A percentile compares a stretch with the other conserved stretches of the same genome.
These are phyloP conservation scores for Phytophthora fragariaefolia DNA, from an alignment of 352 stramenopile genomes.

Conservation along the genomic window DNA sequence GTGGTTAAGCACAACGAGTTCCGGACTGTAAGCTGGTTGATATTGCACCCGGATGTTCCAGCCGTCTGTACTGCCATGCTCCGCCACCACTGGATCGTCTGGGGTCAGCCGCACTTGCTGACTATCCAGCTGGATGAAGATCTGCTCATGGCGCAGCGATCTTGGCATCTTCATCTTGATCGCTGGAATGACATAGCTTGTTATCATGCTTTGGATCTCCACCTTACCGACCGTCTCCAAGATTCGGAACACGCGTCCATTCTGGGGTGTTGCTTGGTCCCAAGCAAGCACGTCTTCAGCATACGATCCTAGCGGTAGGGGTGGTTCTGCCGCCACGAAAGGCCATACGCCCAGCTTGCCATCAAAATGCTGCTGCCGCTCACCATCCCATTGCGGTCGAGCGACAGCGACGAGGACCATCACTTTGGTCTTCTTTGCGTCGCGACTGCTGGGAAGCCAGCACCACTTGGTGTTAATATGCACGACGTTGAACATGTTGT, in stretches of 20 bases:
- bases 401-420: constrained; percentile 54
- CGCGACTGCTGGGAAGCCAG: constrained; percentile 26
- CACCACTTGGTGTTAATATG: constrained; percentile 56
- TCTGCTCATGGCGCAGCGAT: constrained; percentile 15
- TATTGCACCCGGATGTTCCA: constrained; percentile 52
- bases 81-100: constrained; percentile 40
- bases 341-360: constrained; percentile 53
- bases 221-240: constrained; percentile 40
- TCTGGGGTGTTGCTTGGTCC: constrained; percentile 11
- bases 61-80: constrained; percentile 34
- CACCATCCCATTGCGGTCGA: constrained; percentile 46
- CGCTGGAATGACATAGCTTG: constrained; percentile 40
- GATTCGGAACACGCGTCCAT: constrained; percentile 23
- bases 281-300: constrained; percentile 6
- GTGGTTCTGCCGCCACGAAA: constrained; percentile 29
- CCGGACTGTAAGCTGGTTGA: constrained; percentile 46
- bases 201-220: constrained; percentile 47
- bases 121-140: constrained; percentile 50
- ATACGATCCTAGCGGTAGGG: constrained; percentile 16
- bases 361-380: constrained; percentile 42
- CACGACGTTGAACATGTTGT: constrained; percentile 52
- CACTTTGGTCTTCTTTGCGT: constrained; percentile 44
- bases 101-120: constrained; percentile 45
- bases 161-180: constrained; percentile 47
- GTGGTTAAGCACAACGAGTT: constrained; percentile 47